Conservation (phyloP, 177 flowering plant species). For the Tripterygium wilfordii region DNA sequence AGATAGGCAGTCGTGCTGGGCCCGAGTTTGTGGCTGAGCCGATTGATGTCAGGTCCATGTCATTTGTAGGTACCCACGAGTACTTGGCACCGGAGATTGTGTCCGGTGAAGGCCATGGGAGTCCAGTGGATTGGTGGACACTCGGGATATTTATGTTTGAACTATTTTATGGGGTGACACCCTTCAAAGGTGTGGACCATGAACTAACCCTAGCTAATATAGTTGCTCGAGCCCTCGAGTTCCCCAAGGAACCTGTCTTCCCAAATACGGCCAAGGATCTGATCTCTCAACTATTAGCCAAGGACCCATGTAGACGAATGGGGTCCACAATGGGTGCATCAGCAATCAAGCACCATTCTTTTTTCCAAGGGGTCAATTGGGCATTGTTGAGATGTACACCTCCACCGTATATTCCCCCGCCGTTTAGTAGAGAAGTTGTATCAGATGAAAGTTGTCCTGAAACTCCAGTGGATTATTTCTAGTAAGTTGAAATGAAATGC, state of each 20-base stretch:
- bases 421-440: slow-evolving; percentile 27
- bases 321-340: slow-evolving; percentile 82
- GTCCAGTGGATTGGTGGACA: slow-evolving; percentile 96
- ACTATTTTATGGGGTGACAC: slow-evolving; percentile 77
- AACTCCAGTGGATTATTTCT: slow-evolving; percentile 58
- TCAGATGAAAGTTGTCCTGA: slow-evolving; percentile 54
- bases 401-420: slow-evolving; percentile 67
- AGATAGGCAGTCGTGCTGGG: slow-evolving; percentile 25
- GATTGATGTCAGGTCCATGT: slow-evolving; percentile 71
- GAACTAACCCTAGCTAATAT: slow-evolving; percentile 77
- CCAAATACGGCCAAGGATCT: slow-evolving; percentile 51
- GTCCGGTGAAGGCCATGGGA: slow-evolving; percentile 88
- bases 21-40: slow-evolving; percentile 79
- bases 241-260: slow-evolving; percentile 64
- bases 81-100: slow-evolving; percentile 85
- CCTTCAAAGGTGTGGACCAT: slow-evolving; percentile 67
- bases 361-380: slow-evolving; percentile 81
- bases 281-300: slow-evolving; percentile 45
- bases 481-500: background rate
- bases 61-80: slow-evolving; percentile 91
- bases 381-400: slow-evolving; percentile 67
- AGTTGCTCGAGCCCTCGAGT: slow-evolving; percentile 75
- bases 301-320: slow-evolving; percentile 62
- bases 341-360: slow-evolving; percentile 63
- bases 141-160: slow-evolving; percentile 75